phyloP scores from a whole-genome alignment of 345 rosid species.

The Eucalyptus cloeziana region DNA sequence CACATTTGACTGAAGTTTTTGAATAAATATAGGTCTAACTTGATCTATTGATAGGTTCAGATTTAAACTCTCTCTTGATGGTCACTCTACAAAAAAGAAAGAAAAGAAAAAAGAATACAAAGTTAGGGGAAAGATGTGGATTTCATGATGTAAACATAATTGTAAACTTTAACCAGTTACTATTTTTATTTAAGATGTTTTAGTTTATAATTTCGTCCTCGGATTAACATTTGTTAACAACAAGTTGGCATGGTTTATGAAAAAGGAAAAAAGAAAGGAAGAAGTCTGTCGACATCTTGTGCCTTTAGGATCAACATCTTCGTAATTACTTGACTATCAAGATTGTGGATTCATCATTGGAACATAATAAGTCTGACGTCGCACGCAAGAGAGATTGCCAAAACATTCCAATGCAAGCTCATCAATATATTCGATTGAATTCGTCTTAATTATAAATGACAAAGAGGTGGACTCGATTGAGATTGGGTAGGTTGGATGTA shows the following conservation, averaged over 20 bases:
- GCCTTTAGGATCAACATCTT: no score
- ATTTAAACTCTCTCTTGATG: not conserved
- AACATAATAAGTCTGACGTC: no score
- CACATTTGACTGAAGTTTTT: not conserved
- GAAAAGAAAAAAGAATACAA: not conserved
- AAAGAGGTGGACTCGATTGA: no score
- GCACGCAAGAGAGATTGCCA: no score
- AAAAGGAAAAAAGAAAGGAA: not conserved
- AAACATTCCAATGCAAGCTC: no score
- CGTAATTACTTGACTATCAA: no score
- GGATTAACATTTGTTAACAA: not conserved
- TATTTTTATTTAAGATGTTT: not conserved
- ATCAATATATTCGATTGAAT: no score
- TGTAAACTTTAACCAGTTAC: not conserved
- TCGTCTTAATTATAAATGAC: no score
- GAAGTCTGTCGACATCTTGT: no score
- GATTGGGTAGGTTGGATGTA: no score
- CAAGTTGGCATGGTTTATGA: not conserved
- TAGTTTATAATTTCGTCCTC: not conserved
- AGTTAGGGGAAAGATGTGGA: not conserved
- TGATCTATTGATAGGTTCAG: not conserved
- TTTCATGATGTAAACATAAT: not conserved
- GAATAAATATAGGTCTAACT: not conserved
- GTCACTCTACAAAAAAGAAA: fast-evolving
- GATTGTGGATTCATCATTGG: no score